phyloP scores from a whole-genome alignment of 2,329 filamentous ascomycete species.

The Aphanocladium album region DNA sequence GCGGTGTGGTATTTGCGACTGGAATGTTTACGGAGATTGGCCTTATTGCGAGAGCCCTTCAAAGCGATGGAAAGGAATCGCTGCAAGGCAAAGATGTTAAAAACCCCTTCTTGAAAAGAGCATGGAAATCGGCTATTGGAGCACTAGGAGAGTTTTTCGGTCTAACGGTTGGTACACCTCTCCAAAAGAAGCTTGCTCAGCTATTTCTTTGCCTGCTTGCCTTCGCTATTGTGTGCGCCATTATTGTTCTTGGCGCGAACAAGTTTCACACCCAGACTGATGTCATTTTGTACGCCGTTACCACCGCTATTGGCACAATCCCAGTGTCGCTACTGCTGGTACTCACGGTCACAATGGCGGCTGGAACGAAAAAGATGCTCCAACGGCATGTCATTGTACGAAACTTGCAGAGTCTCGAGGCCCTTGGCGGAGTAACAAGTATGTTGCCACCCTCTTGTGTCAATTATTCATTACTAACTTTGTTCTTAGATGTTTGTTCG shows the following conservation, averaged over 20 bases:
- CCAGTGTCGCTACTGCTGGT: constrained; percentile 41
- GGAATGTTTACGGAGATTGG: constrained; percentile 57
- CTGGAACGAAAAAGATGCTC: constrained; percentile 43
- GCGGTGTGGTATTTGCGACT: constrained; percentile 55
- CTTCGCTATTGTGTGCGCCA: constrained; percentile 41
- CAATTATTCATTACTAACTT: background rate
- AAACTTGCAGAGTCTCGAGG: constrained; percentile 42
- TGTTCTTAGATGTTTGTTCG: constrained; percentile 24
- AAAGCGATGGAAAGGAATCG: constrained; percentile 13
- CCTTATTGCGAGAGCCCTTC: constrained; percentile 45
- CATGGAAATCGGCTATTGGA: constrained; percentile 8
- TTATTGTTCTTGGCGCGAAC: constrained; percentile 35
- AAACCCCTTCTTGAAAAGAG: constrained; percentile 4
- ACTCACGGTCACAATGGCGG: constrained; percentile 51
- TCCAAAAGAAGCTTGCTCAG: constrained; percentile 63
- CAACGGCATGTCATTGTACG: constrained; percentile 44
- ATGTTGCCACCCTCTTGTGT: constrained; percentile 21
- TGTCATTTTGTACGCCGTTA: constrained; percentile 34
- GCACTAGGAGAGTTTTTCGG: constrained; percentile 38
- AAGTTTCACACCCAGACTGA: constrained; percentile 29
- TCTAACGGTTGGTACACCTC: constrained; percentile 54
- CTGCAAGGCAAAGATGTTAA: background rate
- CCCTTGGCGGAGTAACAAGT: constrained; percentile 44
- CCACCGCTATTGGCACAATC: constrained; percentile 40
- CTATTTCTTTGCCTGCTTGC: constrained; percentile 61